Conservation (phyloP, 345 rosid genomes). For the Eucalyptus rudis region DNA sequence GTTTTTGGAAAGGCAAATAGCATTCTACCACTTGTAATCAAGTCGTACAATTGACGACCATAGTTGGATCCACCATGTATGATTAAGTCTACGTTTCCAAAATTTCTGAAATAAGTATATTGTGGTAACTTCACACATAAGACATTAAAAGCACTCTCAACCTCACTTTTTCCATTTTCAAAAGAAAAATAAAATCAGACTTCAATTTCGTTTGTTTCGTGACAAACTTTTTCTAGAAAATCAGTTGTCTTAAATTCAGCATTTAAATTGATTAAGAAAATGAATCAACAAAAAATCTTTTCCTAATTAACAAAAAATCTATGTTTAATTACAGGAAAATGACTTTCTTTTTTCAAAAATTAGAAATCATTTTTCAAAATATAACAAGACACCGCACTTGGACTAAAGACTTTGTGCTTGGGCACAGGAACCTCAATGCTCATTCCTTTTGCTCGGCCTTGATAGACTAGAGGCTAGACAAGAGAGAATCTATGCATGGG, state of each 20-base stretch:
- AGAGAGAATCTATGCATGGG: fast-evolving
- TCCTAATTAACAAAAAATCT: too few relatives aligned
- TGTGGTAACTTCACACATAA: neutral
- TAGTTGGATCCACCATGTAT: neutral
- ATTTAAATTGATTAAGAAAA: neutral
- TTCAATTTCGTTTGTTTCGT: fast-evolving
- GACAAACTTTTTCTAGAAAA: neutral
- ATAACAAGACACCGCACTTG: fast-evolving
- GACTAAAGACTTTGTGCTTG: neutral
- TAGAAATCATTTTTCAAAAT: neutral
- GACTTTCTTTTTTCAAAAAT: neutral
- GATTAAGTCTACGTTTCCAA: neutral
- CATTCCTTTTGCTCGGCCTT: neutral
- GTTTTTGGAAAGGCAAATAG: neutral
- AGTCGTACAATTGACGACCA: neutral
- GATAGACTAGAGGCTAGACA: neutral
- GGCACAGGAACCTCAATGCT: neutral
- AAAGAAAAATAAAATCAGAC: neutral
- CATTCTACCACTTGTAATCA: neutral
- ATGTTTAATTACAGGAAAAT: fast-evolving
- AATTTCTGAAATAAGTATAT: neutral
- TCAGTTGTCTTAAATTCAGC: neutral
- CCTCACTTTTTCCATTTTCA: neutral
- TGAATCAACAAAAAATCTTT: fast-evolving
- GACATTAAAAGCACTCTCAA: neutral